Conservation (phyloP, 106 monocot species). For the Apostasia ramifera region DNA sequence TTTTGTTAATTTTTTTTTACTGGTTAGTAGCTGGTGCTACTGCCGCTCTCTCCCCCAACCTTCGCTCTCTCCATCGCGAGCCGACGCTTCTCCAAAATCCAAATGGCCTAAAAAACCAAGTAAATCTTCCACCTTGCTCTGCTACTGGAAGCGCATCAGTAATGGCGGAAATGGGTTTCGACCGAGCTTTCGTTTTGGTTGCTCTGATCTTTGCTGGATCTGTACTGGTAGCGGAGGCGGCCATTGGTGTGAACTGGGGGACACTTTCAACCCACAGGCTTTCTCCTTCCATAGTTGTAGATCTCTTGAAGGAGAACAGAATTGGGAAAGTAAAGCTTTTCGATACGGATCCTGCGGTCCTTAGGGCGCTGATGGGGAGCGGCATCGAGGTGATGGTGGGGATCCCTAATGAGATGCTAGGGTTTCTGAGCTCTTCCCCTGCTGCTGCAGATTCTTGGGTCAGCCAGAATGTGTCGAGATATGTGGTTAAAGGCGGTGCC, state of each 20-base stretch:
- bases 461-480: conserved; percentile 66
- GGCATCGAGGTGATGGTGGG: conserved; percentile 90
- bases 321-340: conserved; percentile 92
- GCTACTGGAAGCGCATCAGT: background rate
- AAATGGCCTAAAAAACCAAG: too few species aligned
- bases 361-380: conserved; percentile 78
- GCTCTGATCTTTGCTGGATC: conserved; percentile 11
- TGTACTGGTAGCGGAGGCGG: conserved; percentile 25
- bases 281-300: conserved; percentile 62
- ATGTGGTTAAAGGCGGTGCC: conserved; percentile 57
- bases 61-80: too few species aligned
- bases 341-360: conserved; percentile 52
- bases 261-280: conserved; percentile 67
- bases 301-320: conserved; percentile 65
- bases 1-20: too few species aligned
- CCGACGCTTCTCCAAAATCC: too few species aligned
- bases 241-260: conserved; percentile 95
- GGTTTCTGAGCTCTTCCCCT: conserved; percentile 33
- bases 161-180: conserved; percentile 19
- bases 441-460: conserved; percentile 67
- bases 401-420: conserved; percentile 72
- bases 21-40: too few species aligned
- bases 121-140: background rate
- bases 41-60: too few species aligned
- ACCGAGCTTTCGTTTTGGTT: conserved; percentile 4